Base-by-base conservation (phyloP, 2,329 filamentous ascomycete species). In the Arthrobotrys conoides region DNA sequence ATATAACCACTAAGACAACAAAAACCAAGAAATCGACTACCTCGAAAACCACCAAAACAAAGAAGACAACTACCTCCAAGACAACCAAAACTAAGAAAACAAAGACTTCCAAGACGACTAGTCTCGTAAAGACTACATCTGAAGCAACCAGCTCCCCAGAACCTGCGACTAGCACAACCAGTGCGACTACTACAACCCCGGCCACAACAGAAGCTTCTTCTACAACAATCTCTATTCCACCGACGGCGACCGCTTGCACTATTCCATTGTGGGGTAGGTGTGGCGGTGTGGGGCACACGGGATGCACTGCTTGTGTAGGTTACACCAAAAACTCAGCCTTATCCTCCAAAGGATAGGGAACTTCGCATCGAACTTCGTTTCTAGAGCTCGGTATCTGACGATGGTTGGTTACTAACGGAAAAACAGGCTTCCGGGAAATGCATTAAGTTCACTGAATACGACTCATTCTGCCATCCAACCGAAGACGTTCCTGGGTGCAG, bases 381-480 rank as follows among this genome's bases (percentile, higher is more conserved):
- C 5, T 4, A 18, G 16, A 14, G 16, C 14, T 22, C 30, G 22
- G n/a, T 36, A 49, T 16, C 1, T 51, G 18, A 6, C 44, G 6
- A 9, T 12, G 44, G 24, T 9, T 16, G 18, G 18, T 27, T 22
- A 18, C 64, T 68, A 55, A 68, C 20, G 24, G 33, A 12, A 30
- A 10, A 8, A 6, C 55, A 68, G 38, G 20, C 36, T 41, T 33
- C 30, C 9, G 53, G 24, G 44, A 41, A 36, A 41, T 72, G 69
- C 22, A 46, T 72, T 10, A 24, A 16, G 10, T 72, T 57, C 16
- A 66, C 24, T 30, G 38, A 57, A 6, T 72, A 61, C 16, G 69
- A 64, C 59, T 72, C 61, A 8, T 72, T 72, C 69, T 72, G 69
- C 48, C 49, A 72, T 5, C 69, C 59, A 27, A 30, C 55, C 5